Conservation (phyloP, 768 basidiomycete species). For the Trametes maxima region DNA sequence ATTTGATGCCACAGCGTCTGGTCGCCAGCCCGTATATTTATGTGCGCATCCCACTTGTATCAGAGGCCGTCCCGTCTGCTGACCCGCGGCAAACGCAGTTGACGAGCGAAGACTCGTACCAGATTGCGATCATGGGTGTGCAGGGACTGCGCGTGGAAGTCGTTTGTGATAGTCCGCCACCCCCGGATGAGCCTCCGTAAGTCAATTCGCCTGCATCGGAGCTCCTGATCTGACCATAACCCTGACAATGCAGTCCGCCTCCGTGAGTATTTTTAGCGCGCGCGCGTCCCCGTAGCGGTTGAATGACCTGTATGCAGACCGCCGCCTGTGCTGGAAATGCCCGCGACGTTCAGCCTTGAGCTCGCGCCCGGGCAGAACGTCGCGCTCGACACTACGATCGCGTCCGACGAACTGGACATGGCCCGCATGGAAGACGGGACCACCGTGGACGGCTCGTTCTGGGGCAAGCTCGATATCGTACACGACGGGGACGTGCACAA, state of each 20-base stretch:
- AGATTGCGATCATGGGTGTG: slow-evolving; percentile 84
- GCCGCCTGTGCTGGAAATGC: slow-evolving; percentile 84
- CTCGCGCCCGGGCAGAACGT: slow-evolving; percentile 78
- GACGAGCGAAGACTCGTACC: slow-evolving; percentile 84
- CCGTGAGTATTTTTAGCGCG: slow-evolving; percentile 43
- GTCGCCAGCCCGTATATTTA: slow-evolving; percentile 85
- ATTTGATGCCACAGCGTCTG: slow-evolving; percentile 52
- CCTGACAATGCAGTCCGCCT: slow-evolving; percentile 41
- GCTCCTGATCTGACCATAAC: background rate
- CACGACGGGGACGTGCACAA: slow-evolving; percentile 76
- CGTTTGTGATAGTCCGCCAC: slow-evolving; percentile 82
- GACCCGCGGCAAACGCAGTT: slow-evolving; percentile 47
- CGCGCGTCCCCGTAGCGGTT: background rate
- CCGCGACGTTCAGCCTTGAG: slow-evolving; percentile 82
- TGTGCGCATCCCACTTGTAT: slow-evolving; percentile 43
- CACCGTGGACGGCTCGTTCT: slow-evolving; percentile 81
- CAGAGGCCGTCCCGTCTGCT: slow-evolving; percentile 22
- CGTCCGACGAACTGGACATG: slow-evolving; percentile 85
- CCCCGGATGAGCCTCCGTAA: slow-evolving; percentile 80
- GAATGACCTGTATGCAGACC: slow-evolving; percentile 37
- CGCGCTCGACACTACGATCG: slow-evolving; percentile 76
- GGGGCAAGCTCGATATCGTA: slow-evolving; percentile 85
- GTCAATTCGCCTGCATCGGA: slow-evolving; percentile 31
- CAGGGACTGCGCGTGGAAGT: slow-evolving; percentile 86
- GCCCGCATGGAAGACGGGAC: slow-evolving; percentile 90